Base-by-base conservation (phyloP, 441 rosid species). In the Pelargonium fulgidum region DNA sequence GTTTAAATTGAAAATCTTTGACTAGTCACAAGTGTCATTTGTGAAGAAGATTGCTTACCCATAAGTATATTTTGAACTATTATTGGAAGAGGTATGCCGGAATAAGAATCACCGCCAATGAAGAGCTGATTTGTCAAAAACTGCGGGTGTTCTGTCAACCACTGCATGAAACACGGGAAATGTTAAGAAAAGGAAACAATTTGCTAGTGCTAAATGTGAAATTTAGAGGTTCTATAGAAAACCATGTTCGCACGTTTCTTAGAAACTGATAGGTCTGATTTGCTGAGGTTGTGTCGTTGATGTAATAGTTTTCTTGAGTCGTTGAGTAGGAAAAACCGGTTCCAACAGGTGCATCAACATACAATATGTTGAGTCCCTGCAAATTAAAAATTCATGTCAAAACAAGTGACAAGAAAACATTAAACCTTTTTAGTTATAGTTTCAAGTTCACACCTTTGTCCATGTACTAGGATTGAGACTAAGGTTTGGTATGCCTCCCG, bases 31-130 rank as follows among this genome's bases (percentile, higher is more conserved):
- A 56, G 54, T 9, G 9, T 44, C 48, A 9, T 2, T 44, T 12
- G n/a, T 48, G 54, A 48, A 13, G 17, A 48, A 48, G n/a, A 13
- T 48, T 10, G 54, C 4, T 48, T 26, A 19, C 45, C 65, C 8
- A 3, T 33, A 42, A 22, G 66, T 41, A 24, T 13, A 7, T 26
- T 61, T 20, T 68, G 50, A 50, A 68, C 70, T 20, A 68, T 54
- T n/a, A 68, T 68, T n/a, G 70, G 70, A 36, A 68, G 47, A 68
- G 70, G 62, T 11, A 68, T 54, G 63, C 70, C 70, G 0, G 98
- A 76, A 75, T 85, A 90, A 1, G 96, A 92, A 74, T 87, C 90
- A 17, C 96, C 96, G n/a, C 87, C 83, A 4, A 88, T 65, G 36
- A 83, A 92, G 36, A 90, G 20, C 9, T 83, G 85, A 75, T 76